Base-by-base conservation (phyloP, 352 stramenopile species). In the Halophytophthora batemanensis region DNA sequence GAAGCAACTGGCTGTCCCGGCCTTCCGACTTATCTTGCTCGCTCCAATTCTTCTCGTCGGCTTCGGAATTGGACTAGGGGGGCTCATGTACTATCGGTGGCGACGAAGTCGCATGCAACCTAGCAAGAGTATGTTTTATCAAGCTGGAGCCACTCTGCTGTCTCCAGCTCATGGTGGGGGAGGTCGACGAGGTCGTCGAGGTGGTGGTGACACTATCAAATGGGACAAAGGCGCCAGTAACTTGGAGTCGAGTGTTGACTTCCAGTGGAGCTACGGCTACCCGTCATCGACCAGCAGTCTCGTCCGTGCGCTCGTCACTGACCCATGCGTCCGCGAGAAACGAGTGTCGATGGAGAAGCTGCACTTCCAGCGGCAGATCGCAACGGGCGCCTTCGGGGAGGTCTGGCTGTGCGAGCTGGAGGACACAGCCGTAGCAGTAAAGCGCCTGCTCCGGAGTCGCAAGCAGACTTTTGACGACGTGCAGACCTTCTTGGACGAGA, bases 361-460 rank as follows among this genome's bases (percentile, higher is more conserved):
- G 33, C 43, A 58, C 12, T 69, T 83, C 17, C 50, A 74, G 23
- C 46, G 51, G 21, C 44, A 74, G 31, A 43, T 87, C 0, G 66
- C 67, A 0, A 61, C 63, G 21, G 77, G 73, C 3, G 74, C 77
- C 7, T 83, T 71, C 37, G 77, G 77, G 2, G 77, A 87, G 31
- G 72, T 87, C 2, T 86, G 71, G 71, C 47, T 64, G 15, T 80
- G 71, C 25, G 36, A 53, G 14, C 77, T 70, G 31, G 66, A 72
- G 22, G 58, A 60, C 28, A 51, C 64, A 6, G 55, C 53, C 2
- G 69, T 86, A 19, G 74, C 71, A 0, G 66, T 82, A 45, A 86
- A 86, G 48, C 64, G 68, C n/a, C 56, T 82, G 49, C 25, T 81
- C 22, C 61, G 74, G 52, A 60, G 56, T 6, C 64, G 59, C 23